Conservation (phyloP, 75 land plant genomes). For the Selaginella tamariscina region DNA sequence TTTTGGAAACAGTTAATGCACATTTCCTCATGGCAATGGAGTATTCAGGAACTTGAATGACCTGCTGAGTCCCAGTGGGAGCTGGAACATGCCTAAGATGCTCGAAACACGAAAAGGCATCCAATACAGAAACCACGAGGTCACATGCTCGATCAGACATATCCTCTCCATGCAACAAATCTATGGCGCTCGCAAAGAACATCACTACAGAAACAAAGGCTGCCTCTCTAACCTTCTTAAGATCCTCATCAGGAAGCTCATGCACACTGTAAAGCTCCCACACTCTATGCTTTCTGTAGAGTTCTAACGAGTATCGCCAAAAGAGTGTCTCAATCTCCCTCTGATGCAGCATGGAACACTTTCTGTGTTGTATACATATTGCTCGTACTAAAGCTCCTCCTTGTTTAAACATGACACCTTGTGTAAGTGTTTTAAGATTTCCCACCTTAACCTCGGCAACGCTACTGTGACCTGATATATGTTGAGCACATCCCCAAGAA, state of each 20-base stretch:
- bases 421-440: background rate
- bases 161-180: conserved; percentile 10
- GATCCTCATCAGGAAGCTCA: background rate
- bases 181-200: conserved; percentile 52
- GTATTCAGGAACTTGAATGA: conserved; percentile 64
- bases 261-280: background rate
- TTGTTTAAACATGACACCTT: background rate
- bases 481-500: background rate
- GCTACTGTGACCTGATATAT: background rate
- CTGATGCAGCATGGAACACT: background rate
- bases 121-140: conserved; percentile 37
- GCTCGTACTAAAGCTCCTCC: background rate
- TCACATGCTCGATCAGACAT: conserved; percentile 21
- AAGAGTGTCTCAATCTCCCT: background rate
- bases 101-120: conserved; percentile 75
- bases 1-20: conserved; percentile 37
- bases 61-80: too few species aligned
- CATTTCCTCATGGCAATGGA: conserved; percentile 42
- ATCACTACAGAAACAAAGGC: conserved; percentile 71
- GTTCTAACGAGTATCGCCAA: background rate
- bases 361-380: background rate
- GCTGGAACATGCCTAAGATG: conserved; percentile 52
- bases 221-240: conserved; percentile 64
- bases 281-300: background rate
- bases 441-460: background rate